Evolutionary conservation across 352 stramenopile species (phyloP).

Genomic region (Pythium aquatile): DNA sequence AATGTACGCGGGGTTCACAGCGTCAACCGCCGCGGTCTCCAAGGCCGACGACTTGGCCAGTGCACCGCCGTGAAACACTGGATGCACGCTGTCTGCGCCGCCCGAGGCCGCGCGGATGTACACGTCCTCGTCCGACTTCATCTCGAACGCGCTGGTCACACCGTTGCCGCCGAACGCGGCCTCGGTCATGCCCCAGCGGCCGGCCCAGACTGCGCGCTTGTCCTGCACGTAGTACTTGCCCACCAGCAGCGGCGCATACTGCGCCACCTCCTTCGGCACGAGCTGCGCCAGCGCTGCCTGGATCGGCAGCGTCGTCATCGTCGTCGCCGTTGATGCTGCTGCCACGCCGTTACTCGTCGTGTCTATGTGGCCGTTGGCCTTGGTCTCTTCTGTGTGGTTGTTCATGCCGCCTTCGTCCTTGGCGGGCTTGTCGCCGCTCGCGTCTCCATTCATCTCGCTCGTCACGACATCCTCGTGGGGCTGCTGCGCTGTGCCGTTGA

Average conservation of each 20-base stretch:
- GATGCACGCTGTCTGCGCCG: constrained; percentile 40
- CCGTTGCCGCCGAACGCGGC: constrained; percentile 71
- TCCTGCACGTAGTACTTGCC: constrained; percentile 87
- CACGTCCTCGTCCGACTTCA: constrained; percentile 85
- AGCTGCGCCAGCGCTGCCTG: constrained; percentile 25
- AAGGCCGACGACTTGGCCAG: constrained; percentile 53
- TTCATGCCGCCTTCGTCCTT: background rate
- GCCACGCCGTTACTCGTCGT: background rate
- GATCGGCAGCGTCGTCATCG: background rate
- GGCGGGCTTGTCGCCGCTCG: background rate
- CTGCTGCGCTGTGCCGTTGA: background rate
- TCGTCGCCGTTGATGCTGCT: too few relatives aligned
- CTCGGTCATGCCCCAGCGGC: constrained; percentile 84
- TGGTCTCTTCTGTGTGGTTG: background rate
- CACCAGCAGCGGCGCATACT: constrained; percentile 71
- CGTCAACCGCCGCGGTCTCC: constrained; percentile 35
- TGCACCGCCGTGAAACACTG: constrained; percentile 40
- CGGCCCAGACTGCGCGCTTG: constrained; percentile 75
- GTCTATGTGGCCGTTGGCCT: background rate
- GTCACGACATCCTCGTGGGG: background rate
- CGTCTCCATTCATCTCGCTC: constrained; percentile 4
- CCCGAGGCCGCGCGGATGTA: constrained; percentile 46
- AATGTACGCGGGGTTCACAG: constrained; percentile 60
- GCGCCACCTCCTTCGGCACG: constrained; percentile 54
- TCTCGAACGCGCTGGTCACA: constrained; percentile 81